Evolutionary conservation across 2,329 filamentous ascomycete species (phyloP).

Genomic region (Diplodia seriata): DNA sequence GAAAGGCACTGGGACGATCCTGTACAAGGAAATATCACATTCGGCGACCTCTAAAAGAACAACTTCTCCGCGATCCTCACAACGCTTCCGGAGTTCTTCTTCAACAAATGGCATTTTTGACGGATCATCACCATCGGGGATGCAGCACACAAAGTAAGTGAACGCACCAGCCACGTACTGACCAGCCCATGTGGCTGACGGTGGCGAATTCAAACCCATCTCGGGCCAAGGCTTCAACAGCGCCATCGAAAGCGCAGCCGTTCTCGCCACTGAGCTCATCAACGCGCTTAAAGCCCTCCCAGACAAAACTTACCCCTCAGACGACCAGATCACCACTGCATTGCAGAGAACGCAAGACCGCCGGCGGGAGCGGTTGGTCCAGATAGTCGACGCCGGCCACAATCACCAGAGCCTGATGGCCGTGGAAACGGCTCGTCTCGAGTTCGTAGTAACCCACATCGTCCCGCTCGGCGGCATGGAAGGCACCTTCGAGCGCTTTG

Average conservation of each 20-base stretch:
- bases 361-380: not conserved
- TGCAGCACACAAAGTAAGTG: slow-evolving; percentile 50
- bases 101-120: slow-evolving; percentile 49
- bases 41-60: slow-evolving; percentile 47
- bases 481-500: not conserved
- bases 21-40: slow-evolving; percentile 41
- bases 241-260: slow-evolving; percentile 37
- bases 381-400: not conserved
- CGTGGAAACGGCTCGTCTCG: slow-evolving; percentile 4
- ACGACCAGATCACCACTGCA: not conserved
- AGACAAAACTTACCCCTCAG: not conserved
- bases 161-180: no score
- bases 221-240: slow-evolving; percentile 38
- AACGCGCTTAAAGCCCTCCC: not conserved
- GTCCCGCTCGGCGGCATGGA: slow-evolving; percentile 15
- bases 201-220: slow-evolving; percentile 34
- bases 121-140: slow-evolving; percentile 52
- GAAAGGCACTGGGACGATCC: slow-evolving; percentile 39
- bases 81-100: slow-evolving; percentile 48
- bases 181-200: not conserved
- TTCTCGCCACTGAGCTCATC: slow-evolving; percentile 23
- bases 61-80: slow-evolving; percentile 38
- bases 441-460: slow-evolving; percentile 25
- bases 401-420: slow-evolving; percentile 7
- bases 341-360: slow-evolving; percentile 5